These are phyloP conservation scores for Cladophialophora psammophila DNA, from an alignment of 2,329 filamentous ascomycete genomes.

Conservation along the genomic window DNA sequence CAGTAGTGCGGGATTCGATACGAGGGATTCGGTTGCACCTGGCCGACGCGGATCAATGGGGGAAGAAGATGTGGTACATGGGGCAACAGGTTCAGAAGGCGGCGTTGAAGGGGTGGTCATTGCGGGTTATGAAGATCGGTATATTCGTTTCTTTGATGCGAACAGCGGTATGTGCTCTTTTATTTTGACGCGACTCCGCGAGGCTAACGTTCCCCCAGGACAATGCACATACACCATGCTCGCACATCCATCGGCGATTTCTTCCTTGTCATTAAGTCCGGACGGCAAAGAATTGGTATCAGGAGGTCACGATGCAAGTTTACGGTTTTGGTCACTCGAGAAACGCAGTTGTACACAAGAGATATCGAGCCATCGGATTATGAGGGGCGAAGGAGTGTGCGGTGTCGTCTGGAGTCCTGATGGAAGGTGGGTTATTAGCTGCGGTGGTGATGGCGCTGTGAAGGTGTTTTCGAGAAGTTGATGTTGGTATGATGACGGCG, in stretches of 20 bases:
- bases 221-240: constrained; percentile 99
- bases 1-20: constrained; percentile 81
- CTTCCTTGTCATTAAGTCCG: constrained; percentile 86
- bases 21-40: constrained; percentile 65
- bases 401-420: constrained; percentile 95
- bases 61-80: constrained; percentile 76
- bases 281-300: constrained; percentile 95
- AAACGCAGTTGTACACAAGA: constrained; percentile 96
- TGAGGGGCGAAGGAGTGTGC: constrained; percentile 96
- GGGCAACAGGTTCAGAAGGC: constrained; percentile 82
- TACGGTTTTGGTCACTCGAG: constrained; percentile 96
- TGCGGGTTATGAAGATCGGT: constrained; percentile 94
- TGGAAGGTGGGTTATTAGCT: constrained; percentile 91
- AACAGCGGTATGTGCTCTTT: constrained; percentile 77
- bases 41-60: constrained; percentile 70
- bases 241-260: constrained; percentile 91
- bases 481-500: constrained; percentile 21
- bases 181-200: background rate
- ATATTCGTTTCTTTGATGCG: constrained; percentile 96
- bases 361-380: constrained; percentile 88
- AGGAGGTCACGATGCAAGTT: constrained; percentile 91
- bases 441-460: constrained; percentile 91
- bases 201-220: constrained; percentile 61
- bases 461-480: constrained; percentile 72
- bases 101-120: constrained; percentile 93